Conservation (phyloP, 148 eudicot genomes). For the Vaccinium vitisidaea region DNA sequence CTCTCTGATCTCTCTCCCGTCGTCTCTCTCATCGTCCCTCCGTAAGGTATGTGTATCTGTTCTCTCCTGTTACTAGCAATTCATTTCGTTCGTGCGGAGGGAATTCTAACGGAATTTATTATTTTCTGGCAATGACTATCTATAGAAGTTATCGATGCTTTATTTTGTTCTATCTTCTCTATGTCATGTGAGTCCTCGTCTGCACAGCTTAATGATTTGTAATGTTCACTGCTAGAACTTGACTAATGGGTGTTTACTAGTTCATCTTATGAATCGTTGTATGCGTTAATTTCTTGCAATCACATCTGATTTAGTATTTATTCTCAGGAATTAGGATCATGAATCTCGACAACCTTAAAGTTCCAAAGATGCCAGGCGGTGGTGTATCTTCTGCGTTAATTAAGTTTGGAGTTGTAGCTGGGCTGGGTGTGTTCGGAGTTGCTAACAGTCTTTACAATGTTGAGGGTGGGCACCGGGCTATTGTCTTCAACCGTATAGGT, state of each 20-base stretch:
- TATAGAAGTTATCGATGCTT: neutral
- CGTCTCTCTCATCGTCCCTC: neutral
- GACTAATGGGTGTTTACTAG: neutral
- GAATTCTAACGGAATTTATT: neutral
- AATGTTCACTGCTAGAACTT: neutral
- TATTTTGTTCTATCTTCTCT: neutral
- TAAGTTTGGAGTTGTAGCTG: constrained; percentile 59
- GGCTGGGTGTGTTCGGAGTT: constrained; percentile 61
- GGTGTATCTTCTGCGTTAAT: constrained; percentile 61
- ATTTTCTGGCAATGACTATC: neutral
- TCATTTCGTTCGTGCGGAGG: neutral
- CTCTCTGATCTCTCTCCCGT: neutral
- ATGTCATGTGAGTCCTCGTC: neutral
- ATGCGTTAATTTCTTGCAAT: neutral
- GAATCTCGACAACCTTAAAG: constrained; percentile 59
- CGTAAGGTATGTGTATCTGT: neutral
- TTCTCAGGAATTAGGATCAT: constrained; percentile 30
- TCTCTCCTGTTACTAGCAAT: neutral
- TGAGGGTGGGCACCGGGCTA: constrained; percentile 85
- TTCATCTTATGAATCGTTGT: neutral
- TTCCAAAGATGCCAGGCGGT: constrained; percentile 75
- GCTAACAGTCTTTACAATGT: constrained; percentile 80
- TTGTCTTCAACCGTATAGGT: constrained; percentile 75
- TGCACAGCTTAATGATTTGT: neutral
- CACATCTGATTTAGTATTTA: neutral